A percentile compares a stretch with the other conserved stretches of the same genome.
Conservation (phyloP, 306 rosid genomes). For the Prunus padus region DNA sequence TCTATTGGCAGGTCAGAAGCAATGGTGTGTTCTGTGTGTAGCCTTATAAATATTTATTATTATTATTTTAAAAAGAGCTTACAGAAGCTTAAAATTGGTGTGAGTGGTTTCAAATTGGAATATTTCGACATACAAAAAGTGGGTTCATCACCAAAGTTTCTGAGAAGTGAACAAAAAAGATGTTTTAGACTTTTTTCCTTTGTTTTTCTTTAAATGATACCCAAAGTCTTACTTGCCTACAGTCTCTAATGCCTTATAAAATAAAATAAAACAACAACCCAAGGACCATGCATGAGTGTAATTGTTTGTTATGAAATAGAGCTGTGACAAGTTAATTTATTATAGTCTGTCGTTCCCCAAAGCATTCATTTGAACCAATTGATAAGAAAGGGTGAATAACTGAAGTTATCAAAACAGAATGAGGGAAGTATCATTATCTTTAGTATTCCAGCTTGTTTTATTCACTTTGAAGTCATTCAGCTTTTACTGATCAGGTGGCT, state of each 20-base stretch:
- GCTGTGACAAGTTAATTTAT: not conserved
- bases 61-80: not conserved
- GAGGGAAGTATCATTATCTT: conserved; percentile 12
- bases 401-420: conserved; percentile 13
- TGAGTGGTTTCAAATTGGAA: not conserved
- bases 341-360: not conserved
- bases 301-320: not conserved
- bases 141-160: not conserved
- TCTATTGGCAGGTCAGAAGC: not conserved
- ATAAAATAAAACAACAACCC: not conserved
- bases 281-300: not conserved
- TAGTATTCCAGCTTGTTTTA: conserved; percentile 35
- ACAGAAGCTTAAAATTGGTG: not conserved
- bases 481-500: conserved; percentile 66
- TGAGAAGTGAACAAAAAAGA: not conserved
- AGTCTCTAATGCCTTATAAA: not conserved
- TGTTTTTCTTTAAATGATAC: not conserved
- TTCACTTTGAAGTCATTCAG: conserved; percentile 39
- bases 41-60: not conserved
- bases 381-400: not conserved
- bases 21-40: not conserved
- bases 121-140: not conserved
- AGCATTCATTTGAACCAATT: not conserved
- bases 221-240: not conserved
- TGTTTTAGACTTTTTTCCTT: not conserved